Conservation (phyloP, 1,139 yeast genomes). For the Sugiyamaella xylanicola region DNA sequence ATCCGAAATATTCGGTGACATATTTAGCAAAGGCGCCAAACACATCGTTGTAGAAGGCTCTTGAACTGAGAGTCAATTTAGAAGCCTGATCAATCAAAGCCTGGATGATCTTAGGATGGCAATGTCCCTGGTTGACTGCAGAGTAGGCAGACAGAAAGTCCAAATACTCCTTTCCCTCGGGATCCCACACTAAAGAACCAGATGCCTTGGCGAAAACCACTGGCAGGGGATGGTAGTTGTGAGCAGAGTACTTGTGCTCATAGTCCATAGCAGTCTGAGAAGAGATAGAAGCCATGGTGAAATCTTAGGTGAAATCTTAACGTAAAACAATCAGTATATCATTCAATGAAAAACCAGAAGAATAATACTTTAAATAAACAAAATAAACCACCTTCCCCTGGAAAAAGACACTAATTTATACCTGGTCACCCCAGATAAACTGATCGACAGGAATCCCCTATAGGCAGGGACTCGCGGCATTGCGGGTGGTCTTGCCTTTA, state of each 20-base stretch:
- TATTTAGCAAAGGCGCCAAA: conserved; percentile 88
- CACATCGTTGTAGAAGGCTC: conserved; percentile 91
- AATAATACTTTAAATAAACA: conserved; percentile 1
- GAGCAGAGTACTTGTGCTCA: conserved; percentile 87
- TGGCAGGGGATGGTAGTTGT: conserved; percentile 95
- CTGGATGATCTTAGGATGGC: conserved; percentile 87
- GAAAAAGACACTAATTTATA: conserved; percentile 3
- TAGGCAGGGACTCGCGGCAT: conserved; percentile 18
- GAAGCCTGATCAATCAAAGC: conserved; percentile 90
- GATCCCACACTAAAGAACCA: conserved; percentile 98
- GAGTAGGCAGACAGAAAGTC: conserved; percentile 93
- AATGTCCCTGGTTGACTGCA: conserved; percentile 98
- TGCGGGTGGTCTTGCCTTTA: conserved; percentile 20
- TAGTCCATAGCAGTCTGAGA: conserved; percentile 66
- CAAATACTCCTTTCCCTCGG: conserved; percentile 70
- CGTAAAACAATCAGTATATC: not conserved
- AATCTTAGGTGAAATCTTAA: not conserved
- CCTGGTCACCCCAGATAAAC: not conserved
- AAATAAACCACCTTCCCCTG: not conserved
- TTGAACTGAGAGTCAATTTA: conserved; percentile 77
- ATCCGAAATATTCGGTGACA: conserved; percentile 83
- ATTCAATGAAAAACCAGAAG: not conserved
- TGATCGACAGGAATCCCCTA: conserved; percentile 15
- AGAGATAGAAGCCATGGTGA: conserved; percentile 45
- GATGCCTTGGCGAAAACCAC: conserved; percentile 84